Conservation (phyloP, 2,329 filamentous ascomycete genomes). For the Ophiocordyceps polyrhachis-furcata region DNA sequence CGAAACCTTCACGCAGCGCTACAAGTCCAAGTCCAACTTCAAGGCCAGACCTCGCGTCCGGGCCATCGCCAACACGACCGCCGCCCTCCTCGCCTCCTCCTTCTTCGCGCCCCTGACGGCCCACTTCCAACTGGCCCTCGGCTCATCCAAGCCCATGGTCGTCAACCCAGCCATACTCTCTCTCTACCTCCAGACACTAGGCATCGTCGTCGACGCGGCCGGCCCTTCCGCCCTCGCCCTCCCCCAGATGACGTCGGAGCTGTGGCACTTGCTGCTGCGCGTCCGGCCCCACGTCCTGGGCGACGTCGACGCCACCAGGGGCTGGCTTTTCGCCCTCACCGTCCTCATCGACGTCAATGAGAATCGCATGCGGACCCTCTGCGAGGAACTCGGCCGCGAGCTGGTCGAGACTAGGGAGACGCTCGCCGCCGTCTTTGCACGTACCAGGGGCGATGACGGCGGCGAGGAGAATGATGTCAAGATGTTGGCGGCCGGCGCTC, state of each 20-base stretch:
- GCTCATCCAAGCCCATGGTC: constrained; percentile 36
- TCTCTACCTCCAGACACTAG: constrained; percentile 71
- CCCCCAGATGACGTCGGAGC: constrained; percentile 63
- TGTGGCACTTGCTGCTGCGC: constrained; percentile 63
- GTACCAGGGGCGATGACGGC: constrained; percentile 28
- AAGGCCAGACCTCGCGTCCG: constrained; percentile 23
- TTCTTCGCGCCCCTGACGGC: constrained; percentile 82
- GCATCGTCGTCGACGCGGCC: constrained; percentile 63
- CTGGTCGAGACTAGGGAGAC: constrained; percentile 77
- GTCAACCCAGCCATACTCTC: constrained; percentile 59
- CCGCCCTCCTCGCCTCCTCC: constrained; percentile 50
- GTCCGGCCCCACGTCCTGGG: constrained; percentile 41
- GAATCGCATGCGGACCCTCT: constrained; percentile 50
- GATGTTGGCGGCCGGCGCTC: constrained; percentile 56
- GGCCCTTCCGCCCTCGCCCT: constrained; percentile 63
- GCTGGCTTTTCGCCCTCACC: constrained; percentile 61
- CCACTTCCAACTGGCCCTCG: constrained; percentile 51
- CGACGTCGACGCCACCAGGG: constrained; percentile 50
- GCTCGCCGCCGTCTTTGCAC: constrained; percentile 59
- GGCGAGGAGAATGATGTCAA: constrained; percentile 63
- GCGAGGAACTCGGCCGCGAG: constrained; percentile 54
- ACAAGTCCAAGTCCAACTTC: constrained; percentile 14
- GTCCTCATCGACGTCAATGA: constrained; percentile 69
- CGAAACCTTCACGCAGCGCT: constrained; percentile 59
- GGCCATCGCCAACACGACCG: constrained; percentile 57